Evolutionary conservation across 2,329 filamentous ascomycete species (phyloP).

Genomic region (Pezicula rhizophila): DNA sequence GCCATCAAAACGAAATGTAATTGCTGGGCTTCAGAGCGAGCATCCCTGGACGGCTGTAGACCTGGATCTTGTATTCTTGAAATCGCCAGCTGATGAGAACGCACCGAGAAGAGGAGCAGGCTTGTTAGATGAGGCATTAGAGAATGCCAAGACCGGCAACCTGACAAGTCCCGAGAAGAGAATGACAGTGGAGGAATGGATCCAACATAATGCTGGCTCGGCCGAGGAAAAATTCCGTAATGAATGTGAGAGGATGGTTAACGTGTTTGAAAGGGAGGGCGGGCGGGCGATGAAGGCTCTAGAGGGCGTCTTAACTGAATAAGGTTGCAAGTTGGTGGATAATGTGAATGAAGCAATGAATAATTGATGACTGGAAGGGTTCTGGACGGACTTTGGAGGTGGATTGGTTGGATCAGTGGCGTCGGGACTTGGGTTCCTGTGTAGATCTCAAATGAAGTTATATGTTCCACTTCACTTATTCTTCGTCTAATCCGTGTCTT

Average conservation of each 20-base stretch:
- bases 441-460: no score
- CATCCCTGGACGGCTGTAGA: slow-evolving; percentile 69
- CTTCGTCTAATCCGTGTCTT: no score
- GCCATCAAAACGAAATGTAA: slow-evolving; percentile 53
- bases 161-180: slow-evolving; percentile 72
- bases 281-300: slow-evolving; percentile 69
- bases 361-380: no score
- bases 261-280: slow-evolving; percentile 77
- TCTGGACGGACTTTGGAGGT: no score
- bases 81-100: slow-evolving; percentile 32
- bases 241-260: slow-evolving; percentile 80
- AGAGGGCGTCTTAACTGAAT: slow-evolving; percentile 53
- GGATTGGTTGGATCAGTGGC: no score
- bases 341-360: background rate
- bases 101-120: slow-evolving; percentile 20
- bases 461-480: no score
- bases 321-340: background rate
- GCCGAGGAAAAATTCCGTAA: slow-evolving; percentile 73
- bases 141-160: slow-evolving; percentile 49
- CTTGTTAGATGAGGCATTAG: slow-evolving; percentile 28
- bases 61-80: slow-evolving; percentile 63
- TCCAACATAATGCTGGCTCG: slow-evolving; percentile 70
- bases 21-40: slow-evolving; percentile 50
- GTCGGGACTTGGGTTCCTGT: no score
- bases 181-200: slow-evolving; percentile 95